Conservation (phyloP, 73 alveolate species). For the Tetrahymena borealis region DNA sequence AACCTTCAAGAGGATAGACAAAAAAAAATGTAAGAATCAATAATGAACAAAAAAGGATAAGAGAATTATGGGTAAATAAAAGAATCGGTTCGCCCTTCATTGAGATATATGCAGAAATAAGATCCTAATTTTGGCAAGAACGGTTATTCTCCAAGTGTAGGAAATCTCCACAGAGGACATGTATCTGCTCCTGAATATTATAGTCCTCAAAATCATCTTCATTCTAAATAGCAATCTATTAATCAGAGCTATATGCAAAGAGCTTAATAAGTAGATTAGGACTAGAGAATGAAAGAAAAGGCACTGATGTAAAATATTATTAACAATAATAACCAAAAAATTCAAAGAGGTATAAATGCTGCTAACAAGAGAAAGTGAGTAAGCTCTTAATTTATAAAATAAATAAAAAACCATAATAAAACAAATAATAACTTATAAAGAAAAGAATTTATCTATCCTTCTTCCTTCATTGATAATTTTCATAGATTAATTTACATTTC, state of each 20-base stretch:
- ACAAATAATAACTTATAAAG: too few species aligned
- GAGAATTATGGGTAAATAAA: background rate
- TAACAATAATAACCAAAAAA: background rate
- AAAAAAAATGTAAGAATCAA: background rate
- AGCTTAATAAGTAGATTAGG: background rate
- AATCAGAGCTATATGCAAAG: background rate
- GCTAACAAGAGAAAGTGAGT: background rate
- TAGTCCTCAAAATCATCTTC: background rate
- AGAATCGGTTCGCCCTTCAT: background rate
- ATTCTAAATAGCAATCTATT: background rate
- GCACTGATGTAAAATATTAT: background rate
- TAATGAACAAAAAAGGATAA: background rate
- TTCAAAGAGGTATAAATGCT: background rate
- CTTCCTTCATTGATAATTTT: too few species aligned
- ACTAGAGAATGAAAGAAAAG: background rate
- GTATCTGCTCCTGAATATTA: background rate
- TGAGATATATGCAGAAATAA: background rate
- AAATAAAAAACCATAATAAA: too few species aligned
- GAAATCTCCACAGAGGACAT: background rate
- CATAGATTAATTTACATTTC: too few species aligned
- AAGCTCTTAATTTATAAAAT: too few species aligned
- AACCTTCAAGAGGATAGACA: background rate
- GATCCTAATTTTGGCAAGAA: background rate
- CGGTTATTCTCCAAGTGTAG: background rate
- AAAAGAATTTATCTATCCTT: too few species aligned